Conservation (phyloP, 768 basidiomycete species). For the Kwoniella newhampshirensis region DNA sequence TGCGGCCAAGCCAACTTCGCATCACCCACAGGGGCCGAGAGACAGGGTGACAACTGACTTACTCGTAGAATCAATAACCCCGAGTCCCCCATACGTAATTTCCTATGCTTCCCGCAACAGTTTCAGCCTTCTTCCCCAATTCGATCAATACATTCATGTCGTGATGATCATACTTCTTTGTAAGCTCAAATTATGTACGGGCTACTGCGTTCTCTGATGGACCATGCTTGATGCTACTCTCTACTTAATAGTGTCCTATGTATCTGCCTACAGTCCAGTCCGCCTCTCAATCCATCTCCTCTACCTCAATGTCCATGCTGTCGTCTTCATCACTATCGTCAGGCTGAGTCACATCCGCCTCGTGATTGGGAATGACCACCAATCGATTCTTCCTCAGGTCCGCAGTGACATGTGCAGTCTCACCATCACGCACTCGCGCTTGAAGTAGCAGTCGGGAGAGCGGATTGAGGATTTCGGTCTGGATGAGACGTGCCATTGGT, state of each 20-base stretch:
- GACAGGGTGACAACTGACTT: too few species aligned
- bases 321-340: conserved; percentile 52
- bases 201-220: too few species aligned
- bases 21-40: too few species aligned
- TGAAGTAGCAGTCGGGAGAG: conserved; percentile 80
- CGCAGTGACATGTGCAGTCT: conserved; percentile 70
- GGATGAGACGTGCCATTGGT: conserved; percentile 86
- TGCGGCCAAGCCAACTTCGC: too few species aligned
- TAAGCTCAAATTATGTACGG: too few species aligned
- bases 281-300: conserved; percentile 62
- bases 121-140: too few species aligned
- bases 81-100: too few species aligned
- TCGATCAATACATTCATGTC: too few species aligned
- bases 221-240: background rate
- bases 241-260: conserved; percentile 53
- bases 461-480: conserved; percentile 88
- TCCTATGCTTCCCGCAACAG: too few species aligned
- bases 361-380: conserved; percentile 76
- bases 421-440: conserved; percentile 76
- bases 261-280: too few species aligned
- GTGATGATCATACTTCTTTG: too few species aligned
- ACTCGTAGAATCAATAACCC: too few species aligned
- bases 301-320: conserved; percentile 64
- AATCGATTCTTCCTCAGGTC: conserved; percentile 80
- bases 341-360: conserved; percentile 43